A percentile compares a stretch with the other conserved stretches of the same genome.
Evolutionary conservation across 2,329 filamentous ascomycete genomes (phyloP).

Genomic region (Neonectria punicea): DNA sequence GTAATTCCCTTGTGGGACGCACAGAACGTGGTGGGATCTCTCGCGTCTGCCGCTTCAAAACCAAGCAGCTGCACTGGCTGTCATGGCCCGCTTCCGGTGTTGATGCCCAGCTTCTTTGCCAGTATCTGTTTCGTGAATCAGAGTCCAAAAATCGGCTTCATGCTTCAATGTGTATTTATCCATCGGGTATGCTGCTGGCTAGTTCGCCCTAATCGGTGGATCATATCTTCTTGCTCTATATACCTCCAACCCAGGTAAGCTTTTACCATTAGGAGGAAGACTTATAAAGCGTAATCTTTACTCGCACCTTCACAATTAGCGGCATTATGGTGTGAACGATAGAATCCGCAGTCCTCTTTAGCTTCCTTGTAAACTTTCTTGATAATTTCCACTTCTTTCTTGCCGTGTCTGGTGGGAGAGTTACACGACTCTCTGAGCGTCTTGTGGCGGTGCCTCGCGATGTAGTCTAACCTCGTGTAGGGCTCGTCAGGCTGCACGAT

Average conservation of each 20-base stretch:
- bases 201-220: background rate
- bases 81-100: too few relatives aligned
- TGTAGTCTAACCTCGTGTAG: too few relatives aligned
- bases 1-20: too few relatives aligned
- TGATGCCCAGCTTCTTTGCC: background rate
- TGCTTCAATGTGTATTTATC: background rate
- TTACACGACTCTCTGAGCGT: too few relatives aligned
- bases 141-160: background rate
- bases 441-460: too few relatives aligned
- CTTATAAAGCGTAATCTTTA: background rate
- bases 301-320: background rate
- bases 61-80: background rate
- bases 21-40: too few relatives aligned
- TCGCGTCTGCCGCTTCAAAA: background rate
- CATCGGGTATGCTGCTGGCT: background rate
- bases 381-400: background rate
- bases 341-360: background rate
- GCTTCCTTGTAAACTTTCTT: background rate
- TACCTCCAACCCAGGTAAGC: background rate
- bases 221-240: background rate
- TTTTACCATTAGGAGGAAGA: background rate
- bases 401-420: too few relatives aligned
- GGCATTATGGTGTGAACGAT: background rate
- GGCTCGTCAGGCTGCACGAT: too few relatives aligned
- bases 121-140: background rate